Base-by-base conservation (phyloP, 169 alveolate genomes). In the Neospora caninum region DNA sequence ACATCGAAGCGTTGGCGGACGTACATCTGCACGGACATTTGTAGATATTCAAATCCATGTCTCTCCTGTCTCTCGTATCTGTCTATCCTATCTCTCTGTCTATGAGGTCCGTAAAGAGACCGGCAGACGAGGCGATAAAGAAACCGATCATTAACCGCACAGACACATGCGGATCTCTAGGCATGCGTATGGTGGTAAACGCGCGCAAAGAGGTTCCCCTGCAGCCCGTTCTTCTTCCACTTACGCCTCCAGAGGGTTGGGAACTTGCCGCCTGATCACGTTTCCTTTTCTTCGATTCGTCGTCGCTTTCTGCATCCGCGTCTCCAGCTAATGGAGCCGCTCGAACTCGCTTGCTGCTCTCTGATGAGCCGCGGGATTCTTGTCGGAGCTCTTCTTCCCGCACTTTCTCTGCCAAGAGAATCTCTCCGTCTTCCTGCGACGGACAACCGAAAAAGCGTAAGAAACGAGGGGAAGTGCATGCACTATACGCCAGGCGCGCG, bases 391-490 rank as follows among this genome's bases (percentile, higher is more conserved):
- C 92, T 49, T 22, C 83, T 83, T 93, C 89, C 45, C 73, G 69
- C 69, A 39, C 82, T 88, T 93, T 58, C 69, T 53, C 95, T 0
- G 88, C 78, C 78, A 93, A 80, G 54, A 93, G 91, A 31, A 92
- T 9, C 29, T 58, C 88, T 16, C 83, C 95, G 43, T 93, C 91
- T 42, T 93, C 95, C 95, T 92, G 88, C 16, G 29, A 88, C 25
- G 39, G 58, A 58, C 10, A 36, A 67, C 42, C 4, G 58, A 49
- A 36, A 25, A 86, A 25, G 16, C 34, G 42, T 38, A 20, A 49
- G 80, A 86, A 25, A 49, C 25, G 31, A 49, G 58, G 58, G 22
- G 58, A 4, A 13, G 4, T 49, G 58, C 58, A 49, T 49, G 4
- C 22, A 13, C n/a, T n/a, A 49, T 7, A 49, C 58, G 22, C 58